These are phyloP conservation scores for Xylogone sp. DNA, from an alignment of 2,329 filamentous ascomycete genomes.

Conservation along the genomic window DNA sequence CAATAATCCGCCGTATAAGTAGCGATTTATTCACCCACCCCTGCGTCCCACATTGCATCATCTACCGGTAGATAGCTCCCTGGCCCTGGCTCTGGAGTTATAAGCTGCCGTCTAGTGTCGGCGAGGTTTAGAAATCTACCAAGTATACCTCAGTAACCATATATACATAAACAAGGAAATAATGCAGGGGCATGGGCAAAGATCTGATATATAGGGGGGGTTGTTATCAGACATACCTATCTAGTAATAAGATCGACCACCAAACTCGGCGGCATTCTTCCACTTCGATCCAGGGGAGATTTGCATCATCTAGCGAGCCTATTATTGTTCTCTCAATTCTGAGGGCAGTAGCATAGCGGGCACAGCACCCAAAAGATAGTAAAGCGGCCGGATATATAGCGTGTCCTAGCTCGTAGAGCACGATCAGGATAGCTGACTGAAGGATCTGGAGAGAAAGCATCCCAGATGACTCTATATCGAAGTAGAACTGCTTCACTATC, in stretches of 20 bases:
- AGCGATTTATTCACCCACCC: neutral
- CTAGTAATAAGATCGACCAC: slow-evolving; percentile 6
- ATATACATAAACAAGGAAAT: neutral
- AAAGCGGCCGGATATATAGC: neutral
- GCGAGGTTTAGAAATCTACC: slow-evolving; percentile 6
- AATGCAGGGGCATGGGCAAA: neutral
- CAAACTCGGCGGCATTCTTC: slow-evolving; percentile 7
- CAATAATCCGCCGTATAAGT: neutral
- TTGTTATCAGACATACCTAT: neutral
- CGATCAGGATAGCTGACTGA: neutral
- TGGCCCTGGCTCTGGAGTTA: slow-evolving; percentile 3
- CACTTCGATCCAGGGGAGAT: neutral
- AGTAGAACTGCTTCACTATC: neutral
- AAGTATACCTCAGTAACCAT: neutral
- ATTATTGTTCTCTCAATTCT: neutral
- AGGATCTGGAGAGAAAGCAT: neutral
- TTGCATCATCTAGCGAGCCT: too few species aligned
- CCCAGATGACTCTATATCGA: neutral
- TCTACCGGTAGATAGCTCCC: slow-evolving; percentile 3
- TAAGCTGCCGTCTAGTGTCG: slow-evolving; percentile 1
- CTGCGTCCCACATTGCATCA: slow-evolving; percentile 5
- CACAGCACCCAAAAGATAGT: neutral
- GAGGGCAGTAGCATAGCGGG: neutral
- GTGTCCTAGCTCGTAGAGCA: neutral
- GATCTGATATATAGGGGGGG: neutral